phyloP scores from a whole-genome alignment of 2,329 filamentous ascomycete genomes.

The Fonsecaea pedrosoi region DNA sequence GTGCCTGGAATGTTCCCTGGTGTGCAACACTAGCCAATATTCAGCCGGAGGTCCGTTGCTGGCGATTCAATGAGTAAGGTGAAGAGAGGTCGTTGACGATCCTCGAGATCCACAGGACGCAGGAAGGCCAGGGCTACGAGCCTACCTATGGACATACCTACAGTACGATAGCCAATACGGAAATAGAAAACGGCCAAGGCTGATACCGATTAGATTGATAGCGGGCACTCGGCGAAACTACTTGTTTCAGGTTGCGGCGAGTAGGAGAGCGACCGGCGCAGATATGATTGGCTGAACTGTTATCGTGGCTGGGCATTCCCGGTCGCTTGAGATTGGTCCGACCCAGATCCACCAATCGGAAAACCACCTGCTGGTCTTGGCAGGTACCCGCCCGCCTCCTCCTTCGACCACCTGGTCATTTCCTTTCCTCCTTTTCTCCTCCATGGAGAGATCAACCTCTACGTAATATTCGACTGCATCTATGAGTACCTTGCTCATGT shows the following conservation, averaged over 20 bases:
- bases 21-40: neutral
- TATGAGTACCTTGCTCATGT: neutral
- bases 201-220: neutral
- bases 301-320: neutral
- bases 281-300: neutral
- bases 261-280: neutral
- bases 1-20: constrained; percentile 2
- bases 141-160: too few relatives aligned
- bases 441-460: neutral
- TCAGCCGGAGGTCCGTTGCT: constrained; percentile 2
- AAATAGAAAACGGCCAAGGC: constrained; percentile 6
- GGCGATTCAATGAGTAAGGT: neutral
- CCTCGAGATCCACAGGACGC: neutral
- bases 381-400: constrained; percentile 15
- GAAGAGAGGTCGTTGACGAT: neutral
- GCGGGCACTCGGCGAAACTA: constrained; percentile 1
- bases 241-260: constrained; percentile 11
- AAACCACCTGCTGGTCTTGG: constrained; percentile 15
- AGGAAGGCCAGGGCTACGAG: neutral
- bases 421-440: constrained; percentile 1
- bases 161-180: neutral
- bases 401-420: constrained; percentile 8
- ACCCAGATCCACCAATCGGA: constrained; percentile 9
- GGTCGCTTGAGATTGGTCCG: constrained; percentile 11
- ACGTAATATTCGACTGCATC: neutral